Evolutionary conservation across 2,329 filamentous ascomycete species (phyloP), one percentile per base, ranked within the genome.

Genomic region (Colletotrichum paranaense): DNA sequence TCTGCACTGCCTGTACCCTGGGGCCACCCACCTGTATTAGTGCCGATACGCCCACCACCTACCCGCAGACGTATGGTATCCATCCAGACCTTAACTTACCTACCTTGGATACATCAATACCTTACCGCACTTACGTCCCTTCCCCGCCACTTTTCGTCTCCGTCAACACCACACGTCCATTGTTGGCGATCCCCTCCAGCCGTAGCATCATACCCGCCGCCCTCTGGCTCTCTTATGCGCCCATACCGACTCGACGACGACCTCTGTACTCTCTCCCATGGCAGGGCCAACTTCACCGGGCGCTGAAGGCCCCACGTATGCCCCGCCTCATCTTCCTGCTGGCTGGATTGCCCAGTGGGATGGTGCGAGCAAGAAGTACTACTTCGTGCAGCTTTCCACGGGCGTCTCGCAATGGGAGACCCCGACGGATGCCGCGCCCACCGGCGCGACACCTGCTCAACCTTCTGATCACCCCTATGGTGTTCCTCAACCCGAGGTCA

Each of bases 311-410:
- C 89, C 89, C 76, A 88, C 88, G 78, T 90, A 86, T 78, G 87
- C 85, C 76, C 91, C 91, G 75, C 91, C 91, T 60, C 84, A 85
- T 59, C 86, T 92, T 65, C 91, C 91, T 62, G 83, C 89, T 14
- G 91, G 91, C 78, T 93, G 91, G 91, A 92, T 92, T 78, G 90
- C 91, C 72, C 91, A 93, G 83, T 93, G 91, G 91, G 91, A 93
- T 79, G 88, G 87, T 75, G 80, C 86, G 69, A 90, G 87, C 81
- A 88, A 86, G 80, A 92, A 92, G 81, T 93, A 92, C 80, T 93
- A 93, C 81, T 93, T 90, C 80, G 92, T 94, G 63, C 92, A 94
- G 81, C 88, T 94, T 67, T 91, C 91, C 66, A 94, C 92, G 8
- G 92, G 92, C 60, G 86, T 90, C 49, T 93, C 92, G 75, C 92